These are phyloP conservation scores for Neopestalotiopsis rosae DNA, from an alignment of 2,329 filamentous ascomycete species.

Conservation along the genomic window DNA sequence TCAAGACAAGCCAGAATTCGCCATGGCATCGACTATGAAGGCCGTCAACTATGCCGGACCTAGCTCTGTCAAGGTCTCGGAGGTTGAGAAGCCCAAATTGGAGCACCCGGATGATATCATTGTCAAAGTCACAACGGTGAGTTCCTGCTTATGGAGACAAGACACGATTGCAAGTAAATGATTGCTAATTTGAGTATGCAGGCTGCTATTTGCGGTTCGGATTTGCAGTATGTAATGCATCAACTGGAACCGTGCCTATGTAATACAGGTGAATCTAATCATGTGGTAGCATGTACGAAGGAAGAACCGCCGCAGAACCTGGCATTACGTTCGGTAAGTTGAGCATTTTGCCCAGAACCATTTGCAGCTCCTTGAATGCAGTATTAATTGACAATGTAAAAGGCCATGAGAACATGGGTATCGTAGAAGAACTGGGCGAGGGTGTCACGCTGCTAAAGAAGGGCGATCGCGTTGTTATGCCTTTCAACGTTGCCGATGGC, in stretches of 20 bases:
- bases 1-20: neutral
- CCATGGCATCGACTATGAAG: slow-evolving; percentile 53
- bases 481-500: slow-evolving; percentile 69
- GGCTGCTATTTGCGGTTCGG: slow-evolving; percentile 58
- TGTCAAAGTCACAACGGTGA: slow-evolving; percentile 67
- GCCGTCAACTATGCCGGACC: slow-evolving; percentile 68
- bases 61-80: slow-evolving; percentile 66
- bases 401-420: slow-evolving; percentile 65
- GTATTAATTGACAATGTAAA: neutral
- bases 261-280: neutral
- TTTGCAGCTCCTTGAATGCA: neutral
- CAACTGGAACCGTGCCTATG: slow-evolving; percentile 17
- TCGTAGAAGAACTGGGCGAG: slow-evolving; percentile 58
- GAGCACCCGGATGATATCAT: slow-evolving; percentile 69
- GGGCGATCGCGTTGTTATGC: slow-evolving; percentile 68
- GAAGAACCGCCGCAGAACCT: slow-evolving; percentile 64
- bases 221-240: slow-evolving; percentile 45
- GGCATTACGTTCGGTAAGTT: slow-evolving; percentile 63
- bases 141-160: neutral
- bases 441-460: slow-evolving; percentile 67
- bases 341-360: too few relatives aligned
- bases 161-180: too few relatives aligned
- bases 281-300: slow-evolving; percentile 66
- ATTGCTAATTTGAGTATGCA: neutral
- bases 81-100: slow-evolving; percentile 62